phyloP scores from a whole-genome alignment of 1,284 basidiomycete genomes.

The Apiotrichum porosum region DNA sequence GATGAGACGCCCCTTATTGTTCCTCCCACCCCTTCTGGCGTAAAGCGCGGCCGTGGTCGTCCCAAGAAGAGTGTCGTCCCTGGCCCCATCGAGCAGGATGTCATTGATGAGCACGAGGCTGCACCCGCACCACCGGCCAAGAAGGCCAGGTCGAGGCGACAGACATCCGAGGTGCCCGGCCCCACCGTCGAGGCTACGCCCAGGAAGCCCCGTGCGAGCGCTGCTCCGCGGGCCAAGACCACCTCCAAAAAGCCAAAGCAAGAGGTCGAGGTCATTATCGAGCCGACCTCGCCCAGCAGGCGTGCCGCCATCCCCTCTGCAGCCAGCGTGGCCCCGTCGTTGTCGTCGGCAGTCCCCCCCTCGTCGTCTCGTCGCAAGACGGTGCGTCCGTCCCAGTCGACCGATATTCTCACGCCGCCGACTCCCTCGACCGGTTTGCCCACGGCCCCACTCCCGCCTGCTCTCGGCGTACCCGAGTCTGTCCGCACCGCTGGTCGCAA shows the following conservation, averaged over 20 bases:
- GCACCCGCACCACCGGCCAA: slow-evolving; percentile 6
- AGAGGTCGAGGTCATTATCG: not conserved
- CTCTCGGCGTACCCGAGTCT: not conserved
- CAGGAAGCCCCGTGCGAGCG: slow-evolving; percentile 9
- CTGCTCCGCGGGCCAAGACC: not conserved
- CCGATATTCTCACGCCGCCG: not conserved
- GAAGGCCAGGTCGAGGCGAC: slow-evolving; percentile 10
- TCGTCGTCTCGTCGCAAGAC: not conserved
- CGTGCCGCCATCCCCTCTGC: no score
- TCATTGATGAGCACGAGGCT: slow-evolving; percentile 5
- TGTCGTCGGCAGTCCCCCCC: not conserved
- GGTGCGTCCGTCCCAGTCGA: not conserved
- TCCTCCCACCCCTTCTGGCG: slow-evolving; percentile 9
- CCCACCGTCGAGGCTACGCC: not conserved
- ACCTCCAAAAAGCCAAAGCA: slow-evolving; percentile 5
- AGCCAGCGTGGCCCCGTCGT: no score
- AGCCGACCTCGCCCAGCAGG: not conserved
- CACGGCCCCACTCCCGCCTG: not conserved
- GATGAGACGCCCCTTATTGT: slow-evolving; percentile 9
- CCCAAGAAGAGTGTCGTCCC: slow-evolving; percentile 17
- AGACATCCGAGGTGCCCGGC: slow-evolving; percentile 1
- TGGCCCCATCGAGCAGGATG: slow-evolving; percentile 4
- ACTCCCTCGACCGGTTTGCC: not conserved
- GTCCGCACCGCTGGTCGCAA: not conserved
- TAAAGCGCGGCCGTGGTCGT: slow-evolving; percentile 22